These are phyloP conservation scores for Calonectria multiphialidica DNA, from an alignment of 2,329 filamentous ascomycete species.

Conservation along the genomic window DNA sequence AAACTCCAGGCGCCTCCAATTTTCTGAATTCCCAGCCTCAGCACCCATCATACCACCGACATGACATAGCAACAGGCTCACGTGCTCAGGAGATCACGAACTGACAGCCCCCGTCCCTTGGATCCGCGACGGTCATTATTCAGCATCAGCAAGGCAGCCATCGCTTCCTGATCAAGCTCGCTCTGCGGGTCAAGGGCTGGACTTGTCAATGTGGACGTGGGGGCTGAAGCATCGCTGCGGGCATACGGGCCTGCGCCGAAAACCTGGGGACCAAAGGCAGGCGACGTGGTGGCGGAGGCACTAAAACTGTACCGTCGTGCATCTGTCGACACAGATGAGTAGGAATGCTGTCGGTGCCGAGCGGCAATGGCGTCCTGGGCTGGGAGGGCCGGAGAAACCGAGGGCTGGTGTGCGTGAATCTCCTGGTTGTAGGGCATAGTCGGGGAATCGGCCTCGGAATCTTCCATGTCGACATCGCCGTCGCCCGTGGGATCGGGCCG, in stretches of 20 bases:
- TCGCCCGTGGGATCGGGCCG: slow-evolving; percentile 50
- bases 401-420: slow-evolving; percentile 55
- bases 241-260: slow-evolving; percentile 49
- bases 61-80: slow-evolving; percentile 45
- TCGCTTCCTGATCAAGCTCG: slow-evolving; percentile 81
- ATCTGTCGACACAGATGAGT: slow-evolving; percentile 66
- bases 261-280: slow-evolving; percentile 67
- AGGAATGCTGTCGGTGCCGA: slow-evolving; percentile 61
- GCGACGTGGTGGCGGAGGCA: slow-evolving; percentile 64
- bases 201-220: slow-evolving; percentile 68
- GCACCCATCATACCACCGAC: not conserved
- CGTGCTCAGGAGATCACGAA: slow-evolving; percentile 65
- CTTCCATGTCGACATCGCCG: slow-evolving; percentile 72
- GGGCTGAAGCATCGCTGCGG: slow-evolving; percentile 56
- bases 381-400: slow-evolving; percentile 64
- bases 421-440: slow-evolving; percentile 52
- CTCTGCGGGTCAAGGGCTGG: slow-evolving; percentile 67
- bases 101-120: slow-evolving; percentile 63
- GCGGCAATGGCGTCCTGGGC: slow-evolving; percentile 54
- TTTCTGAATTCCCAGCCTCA: not conserved
- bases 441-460: slow-evolving; percentile 63
- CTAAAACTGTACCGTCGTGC: slow-evolving; percentile 64
- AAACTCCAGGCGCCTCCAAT: slow-evolving; percentile 18
- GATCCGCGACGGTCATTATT: slow-evolving; percentile 78
- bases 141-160: slow-evolving; percentile 88